Conservation (phyloP, 176 grass and related monocot genomes). For the Lolium rigidum region DNA sequence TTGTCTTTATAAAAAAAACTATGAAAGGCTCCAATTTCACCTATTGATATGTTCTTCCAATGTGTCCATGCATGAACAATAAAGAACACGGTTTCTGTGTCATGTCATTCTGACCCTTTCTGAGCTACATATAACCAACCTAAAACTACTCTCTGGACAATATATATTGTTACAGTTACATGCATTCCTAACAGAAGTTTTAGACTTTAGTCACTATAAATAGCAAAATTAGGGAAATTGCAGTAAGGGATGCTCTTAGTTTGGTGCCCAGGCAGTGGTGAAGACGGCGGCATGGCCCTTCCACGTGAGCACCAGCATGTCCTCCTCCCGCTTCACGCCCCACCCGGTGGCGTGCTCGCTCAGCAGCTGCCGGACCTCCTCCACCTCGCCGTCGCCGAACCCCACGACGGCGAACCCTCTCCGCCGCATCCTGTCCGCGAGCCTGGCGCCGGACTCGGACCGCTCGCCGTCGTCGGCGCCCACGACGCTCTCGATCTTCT, state of each 20-base stretch:
- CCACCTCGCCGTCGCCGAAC: constrained; percentile 63
- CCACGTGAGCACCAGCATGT: constrained; percentile 90
- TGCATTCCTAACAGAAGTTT: constrained; percentile 28
- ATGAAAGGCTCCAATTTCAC: background rate
- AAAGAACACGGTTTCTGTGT: constrained; percentile 3
- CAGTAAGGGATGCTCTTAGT: background rate
- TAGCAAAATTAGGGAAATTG: background rate
- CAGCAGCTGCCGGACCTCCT: constrained; percentile 73
- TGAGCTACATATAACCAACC: constrained; percentile 12
- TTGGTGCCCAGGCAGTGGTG: constrained; percentile 68
- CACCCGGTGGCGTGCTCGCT: constrained; percentile 87
- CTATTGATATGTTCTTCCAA: background rate
- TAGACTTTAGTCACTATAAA: constrained; percentile 9
- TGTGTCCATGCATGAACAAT: background rate
- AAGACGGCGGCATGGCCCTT: constrained; percentile 88
- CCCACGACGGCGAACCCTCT: constrained; percentile 54
- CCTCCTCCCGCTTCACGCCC: constrained; percentile 86
- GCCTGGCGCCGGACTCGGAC: constrained; percentile 62
- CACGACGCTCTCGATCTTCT: constrained; percentile 90
- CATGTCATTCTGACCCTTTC: constrained; percentile 9
- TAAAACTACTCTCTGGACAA: constrained; percentile 23
- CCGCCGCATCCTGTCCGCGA: constrained; percentile 71
- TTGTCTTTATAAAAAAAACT: too few relatives aligned
- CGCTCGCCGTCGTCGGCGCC: constrained; percentile 69
- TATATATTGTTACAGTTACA: background rate